Percentiles rank a stretch among this genome's conserved stretches.
These are phyloP conservation scores for Lithocarpus polystachyus DNA, from an alignment of 306 rosid genomes.

Conservation along the genomic window DNA sequence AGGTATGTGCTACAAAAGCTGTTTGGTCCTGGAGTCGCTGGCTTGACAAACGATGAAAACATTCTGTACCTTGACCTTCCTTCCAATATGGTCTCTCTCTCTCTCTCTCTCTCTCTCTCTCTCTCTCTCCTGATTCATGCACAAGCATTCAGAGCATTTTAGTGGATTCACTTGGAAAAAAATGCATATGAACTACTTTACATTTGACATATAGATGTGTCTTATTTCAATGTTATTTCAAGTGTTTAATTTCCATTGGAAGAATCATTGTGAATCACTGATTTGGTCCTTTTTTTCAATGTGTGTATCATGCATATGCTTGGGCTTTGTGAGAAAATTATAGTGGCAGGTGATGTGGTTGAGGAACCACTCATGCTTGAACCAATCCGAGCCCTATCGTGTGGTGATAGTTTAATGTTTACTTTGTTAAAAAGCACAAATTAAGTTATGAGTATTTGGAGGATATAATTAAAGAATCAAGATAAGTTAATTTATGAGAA, in stretches of 20 bases:
- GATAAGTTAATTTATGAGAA: no score
- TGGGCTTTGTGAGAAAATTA: background rate
- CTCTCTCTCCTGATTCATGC: background rate
- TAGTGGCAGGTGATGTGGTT: background rate
- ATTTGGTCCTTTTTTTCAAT: background rate
- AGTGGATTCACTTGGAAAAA: background rate
- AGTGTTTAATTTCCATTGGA: background rate
- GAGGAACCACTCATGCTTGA: background rate
- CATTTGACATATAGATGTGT: background rate
- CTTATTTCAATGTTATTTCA: background rate
- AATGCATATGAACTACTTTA: background rate
- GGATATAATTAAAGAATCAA: no score
- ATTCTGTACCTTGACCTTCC: conserved; percentile 83
- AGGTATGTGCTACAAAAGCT: conserved; percentile 72
- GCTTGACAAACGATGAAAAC: conserved; percentile 52
- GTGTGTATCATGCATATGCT: background rate
- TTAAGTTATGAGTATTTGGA: no score
- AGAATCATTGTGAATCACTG: background rate
- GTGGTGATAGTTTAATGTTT: no score
- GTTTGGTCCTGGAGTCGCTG: conserved; percentile 63
- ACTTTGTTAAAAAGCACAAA: no score
- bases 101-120: conserved; percentile 2
- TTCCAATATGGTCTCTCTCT: conserved; percentile 74
- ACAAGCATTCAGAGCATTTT: background rate
- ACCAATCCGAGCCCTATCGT: no score